These are phyloP conservation scores for Exidia glandulosa DNA, from an alignment of 768 basidiomycete genomes.

Conservation along the genomic window DNA sequence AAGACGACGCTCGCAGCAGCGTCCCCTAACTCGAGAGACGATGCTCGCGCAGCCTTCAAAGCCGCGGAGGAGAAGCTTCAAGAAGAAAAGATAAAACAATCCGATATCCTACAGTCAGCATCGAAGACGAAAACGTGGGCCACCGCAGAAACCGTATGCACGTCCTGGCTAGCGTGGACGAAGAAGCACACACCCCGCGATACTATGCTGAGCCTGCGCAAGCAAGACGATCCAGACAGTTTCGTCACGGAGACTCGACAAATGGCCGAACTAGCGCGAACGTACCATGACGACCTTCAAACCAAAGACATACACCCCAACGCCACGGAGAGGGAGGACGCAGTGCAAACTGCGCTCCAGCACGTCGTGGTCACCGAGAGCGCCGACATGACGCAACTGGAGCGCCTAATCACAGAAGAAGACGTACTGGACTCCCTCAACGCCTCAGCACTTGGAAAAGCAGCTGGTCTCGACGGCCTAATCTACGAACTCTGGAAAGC, in stretches of 20 bases:
- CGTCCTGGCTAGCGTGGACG: neutral
- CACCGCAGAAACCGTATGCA: neutral
- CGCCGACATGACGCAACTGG: slow-evolving; percentile 20
- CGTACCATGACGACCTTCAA: neutral
- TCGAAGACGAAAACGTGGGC: neutral
- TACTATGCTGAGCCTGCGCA: neutral
- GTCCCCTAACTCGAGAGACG: too few relatives aligned
- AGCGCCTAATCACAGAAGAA: slow-evolving; percentile 1
- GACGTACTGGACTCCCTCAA: neutral
- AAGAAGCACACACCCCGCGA: neutral
- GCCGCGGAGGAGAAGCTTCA: neutral
- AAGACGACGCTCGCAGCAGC: neutral
- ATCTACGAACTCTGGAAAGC: neutral
- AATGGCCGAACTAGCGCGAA: neutral
- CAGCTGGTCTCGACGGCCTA: neutral
- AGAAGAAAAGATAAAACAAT: too few relatives aligned
- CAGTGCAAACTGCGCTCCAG: neutral
- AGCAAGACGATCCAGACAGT: neutral
- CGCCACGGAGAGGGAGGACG: neutral
- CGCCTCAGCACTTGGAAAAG: neutral
- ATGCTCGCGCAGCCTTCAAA: neutral
- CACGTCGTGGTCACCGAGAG: neutral
- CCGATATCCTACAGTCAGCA: too few relatives aligned
- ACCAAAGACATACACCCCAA: neutral
- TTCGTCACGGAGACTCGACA: neutral